Conservation (phyloP, 2,329 filamentous ascomycete species). For the Geosmithia morbida region DNA sequence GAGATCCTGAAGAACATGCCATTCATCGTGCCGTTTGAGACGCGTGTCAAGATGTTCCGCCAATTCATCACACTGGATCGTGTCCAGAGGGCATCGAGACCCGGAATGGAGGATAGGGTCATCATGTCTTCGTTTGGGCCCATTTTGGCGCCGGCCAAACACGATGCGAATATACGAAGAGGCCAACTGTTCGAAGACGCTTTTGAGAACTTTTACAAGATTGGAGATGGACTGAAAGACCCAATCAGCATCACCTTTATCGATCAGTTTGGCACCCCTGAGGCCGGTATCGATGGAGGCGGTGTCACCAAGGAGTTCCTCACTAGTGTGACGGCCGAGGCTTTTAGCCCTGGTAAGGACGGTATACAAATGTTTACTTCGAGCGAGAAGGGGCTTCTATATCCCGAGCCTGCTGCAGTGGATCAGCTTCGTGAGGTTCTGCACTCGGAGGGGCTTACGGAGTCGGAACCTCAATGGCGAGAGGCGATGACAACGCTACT, state of each 20-base stretch:
- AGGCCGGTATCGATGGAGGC: constrained; percentile 92
- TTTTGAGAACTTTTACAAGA: constrained; percentile 63
- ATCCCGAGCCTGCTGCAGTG: constrained; percentile 69
- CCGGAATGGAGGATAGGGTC: not conserved
- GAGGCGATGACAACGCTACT: constrained; percentile 46
- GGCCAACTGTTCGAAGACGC: constrained; percentile 77
- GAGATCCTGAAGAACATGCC: constrained; percentile 94
- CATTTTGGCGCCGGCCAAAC: constrained; percentile 23
- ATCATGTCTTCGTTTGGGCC: not conserved
- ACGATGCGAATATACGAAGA: constrained; percentile 69
- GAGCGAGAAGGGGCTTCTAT: constrained; percentile 75
- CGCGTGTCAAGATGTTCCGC: constrained; percentile 81
- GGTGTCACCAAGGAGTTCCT: constrained; percentile 97
- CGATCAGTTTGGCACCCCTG: constrained; percentile 71
- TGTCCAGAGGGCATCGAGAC: constrained; percentile 8
- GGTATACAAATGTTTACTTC: constrained; percentile 54
- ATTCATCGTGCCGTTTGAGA: constrained; percentile 88
- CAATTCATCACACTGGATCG: constrained; percentile 75
- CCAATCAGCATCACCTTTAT: constrained; percentile 95
- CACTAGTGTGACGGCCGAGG: constrained; percentile 74
- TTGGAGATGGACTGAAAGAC: constrained; percentile 78
- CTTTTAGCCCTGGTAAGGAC: constrained; percentile 47
- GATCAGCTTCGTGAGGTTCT: constrained; percentile 53
- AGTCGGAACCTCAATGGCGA: constrained; percentile 41
- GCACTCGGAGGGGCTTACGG: constrained; percentile 31